Evolutionary conservation across 2,329 filamentous ascomycete species (phyloP), one percentile per base, ranked within the genome.

Genomic region (Pseudocercospora fijiensis): DNA sequence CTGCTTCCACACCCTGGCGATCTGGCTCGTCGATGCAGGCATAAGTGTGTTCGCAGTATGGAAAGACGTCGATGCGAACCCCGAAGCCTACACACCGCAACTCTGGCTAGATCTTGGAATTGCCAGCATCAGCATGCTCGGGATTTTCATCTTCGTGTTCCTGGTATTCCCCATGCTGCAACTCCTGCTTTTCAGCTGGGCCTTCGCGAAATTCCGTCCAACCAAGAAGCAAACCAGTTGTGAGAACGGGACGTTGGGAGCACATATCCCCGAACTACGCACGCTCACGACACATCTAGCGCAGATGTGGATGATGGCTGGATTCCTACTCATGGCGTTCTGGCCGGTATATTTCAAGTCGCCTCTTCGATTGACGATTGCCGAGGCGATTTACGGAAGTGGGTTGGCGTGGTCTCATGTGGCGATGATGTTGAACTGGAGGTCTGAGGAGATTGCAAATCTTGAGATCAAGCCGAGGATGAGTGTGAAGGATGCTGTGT

Each of bases 391-490:
- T 26, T 62, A 67, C 16, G 69, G 68, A 9, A 68, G 67, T 43
- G 63, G 60, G 2, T 18, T 66, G 10, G 63, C 63, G 20, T 71
- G 69, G 69, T 58, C 67, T n/a, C 65, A 69, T 24, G 57, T 66
- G 10, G 65, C 65, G 60, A 67, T 47, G 30, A 62, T 60, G 11
- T 66, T 71, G 64, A 70, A 66, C 62, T 71, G 68, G 63, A 59
- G 61, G 37, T 57, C 58, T 20, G 60, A 65, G 13, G 45, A 59
- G 22, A 37, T 67, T 28, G 30, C 47, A 5, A 57, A 61, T 20
- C 28, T 66, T 28, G 58, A 66, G 45, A 28, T 66, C n/a, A 53
- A 58, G 47, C 64, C 58, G 13, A 55, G 55, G 3, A 26, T 66
- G 20, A 56, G 57, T 18, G 53, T 63, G 24, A 28, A 58, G 18